phyloP scores from a whole-genome alignment of 306 rosid species.

The Clitoria ternatea region DNA sequence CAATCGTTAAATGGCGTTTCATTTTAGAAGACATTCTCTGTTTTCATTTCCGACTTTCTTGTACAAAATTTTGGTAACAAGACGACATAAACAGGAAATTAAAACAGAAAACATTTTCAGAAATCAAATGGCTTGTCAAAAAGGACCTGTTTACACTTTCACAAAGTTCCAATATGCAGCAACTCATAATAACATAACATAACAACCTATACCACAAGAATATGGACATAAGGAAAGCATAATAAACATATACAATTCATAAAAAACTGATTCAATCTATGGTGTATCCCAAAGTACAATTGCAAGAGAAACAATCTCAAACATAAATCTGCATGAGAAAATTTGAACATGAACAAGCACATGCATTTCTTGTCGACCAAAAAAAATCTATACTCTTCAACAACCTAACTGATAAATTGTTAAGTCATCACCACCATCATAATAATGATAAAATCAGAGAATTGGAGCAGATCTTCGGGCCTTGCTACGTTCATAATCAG shows the following conservation, averaged over 20 bases:
- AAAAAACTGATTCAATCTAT: conserved; percentile 18
- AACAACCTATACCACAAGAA: background rate
- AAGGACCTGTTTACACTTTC: conserved; percentile 11
- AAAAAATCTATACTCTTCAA: conserved; percentile 34
- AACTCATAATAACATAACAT: background rate
- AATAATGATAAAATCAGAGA: background rate
- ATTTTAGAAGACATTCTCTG: too few species aligned
- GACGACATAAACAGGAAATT: too few species aligned
- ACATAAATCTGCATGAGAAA: conserved; percentile 1
- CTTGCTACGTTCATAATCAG: conserved; percentile 66
- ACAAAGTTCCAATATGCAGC: background rate
- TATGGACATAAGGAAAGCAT: background rate
- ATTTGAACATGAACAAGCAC: conserved; percentile 23
- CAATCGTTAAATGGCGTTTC: too few species aligned
- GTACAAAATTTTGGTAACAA: too few species aligned
- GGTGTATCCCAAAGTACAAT: conserved; percentile 25
- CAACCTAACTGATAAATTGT: conserved; percentile 34
- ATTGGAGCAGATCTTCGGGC: conserved; percentile 29
- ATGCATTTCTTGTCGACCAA: conserved; percentile 16
- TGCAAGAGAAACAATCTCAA: conserved; percentile 15
- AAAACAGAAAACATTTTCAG: too few species aligned
- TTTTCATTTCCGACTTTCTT: too few species aligned
- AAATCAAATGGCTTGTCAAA: too few species aligned
- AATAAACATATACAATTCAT: background rate
- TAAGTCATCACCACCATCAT: conserved; percentile 3